Base-by-base conservation (phyloP, 345 rosid genomes). In the Salix dunnii region DNA sequence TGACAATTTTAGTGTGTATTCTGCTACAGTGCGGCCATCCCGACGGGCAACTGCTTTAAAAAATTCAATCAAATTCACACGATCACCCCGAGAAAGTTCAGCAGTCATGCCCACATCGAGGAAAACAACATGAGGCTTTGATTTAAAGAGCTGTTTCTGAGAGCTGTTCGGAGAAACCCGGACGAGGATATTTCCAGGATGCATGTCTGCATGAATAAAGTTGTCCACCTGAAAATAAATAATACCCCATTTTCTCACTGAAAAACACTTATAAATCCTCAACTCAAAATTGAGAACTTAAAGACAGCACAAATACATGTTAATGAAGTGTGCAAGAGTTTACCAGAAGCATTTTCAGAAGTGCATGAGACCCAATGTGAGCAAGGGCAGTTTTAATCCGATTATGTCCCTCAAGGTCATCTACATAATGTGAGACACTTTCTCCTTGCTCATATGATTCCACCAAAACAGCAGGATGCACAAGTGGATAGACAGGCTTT, bases 91-190 rank as follows among this genome's bases (percentile, higher is more conserved):
- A 40, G 99, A 94, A 79, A 96, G 97, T 76, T 96, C 99, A 72
- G 98, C 99, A 61, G 97, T 96, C 99, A 96, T 96, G 80, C 99
- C 99, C 8, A 96, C 99, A 79, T 96, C 99, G 72, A 96, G 90
- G 90, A 96, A 96, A 70, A 96, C 79, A 38, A 96, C 88, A 77
- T 96, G 99, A 66, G 99, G 99, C 91, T 92, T 96, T 76, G 90
- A 87, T 82, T 77, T 90, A 77, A 90, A 96, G 64, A 91, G 82
- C 73, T 84, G 86, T 79, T 88, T 92, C 73, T 74, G 81, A 79
- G 96, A 88, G 76, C 87, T 89, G 80, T 73, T 86, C 48, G 86
- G 84, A 69, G 91, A 20, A 83, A 90, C 87, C 68, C 97, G 87
- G 48, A 96, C 98, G 71, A 94, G 95, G 80, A 96, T 96, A 74